Conservation (phyloP, 192 early-diverging fungal species). For the Coemansia reversa region DNA sequence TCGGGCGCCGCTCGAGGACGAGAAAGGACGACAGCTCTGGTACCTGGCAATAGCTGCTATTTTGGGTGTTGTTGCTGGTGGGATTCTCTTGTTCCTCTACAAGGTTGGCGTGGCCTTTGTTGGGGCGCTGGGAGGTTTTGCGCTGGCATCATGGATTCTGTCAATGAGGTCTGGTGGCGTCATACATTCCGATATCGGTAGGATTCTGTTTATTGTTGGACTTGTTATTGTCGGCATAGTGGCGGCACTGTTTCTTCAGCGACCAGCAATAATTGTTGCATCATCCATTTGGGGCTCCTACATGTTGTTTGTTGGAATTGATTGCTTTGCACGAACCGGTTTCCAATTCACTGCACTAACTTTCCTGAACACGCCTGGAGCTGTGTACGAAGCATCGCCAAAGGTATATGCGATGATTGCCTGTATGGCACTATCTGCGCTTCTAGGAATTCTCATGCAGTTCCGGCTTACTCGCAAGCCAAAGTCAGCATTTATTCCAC, state of each 20-base stretch:
- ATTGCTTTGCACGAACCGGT: conserved; percentile 78
- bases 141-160: conserved; percentile 70
- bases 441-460: conserved; percentile 68
- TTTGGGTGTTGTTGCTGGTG: conserved; percentile 67
- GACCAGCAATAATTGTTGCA: conserved; percentile 64
- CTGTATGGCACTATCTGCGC: conserved; percentile 60
- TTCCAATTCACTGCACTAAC: conserved; percentile 60
- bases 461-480: conserved; percentile 56
- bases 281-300: conserved; percentile 80
- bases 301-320: conserved; percentile 75
- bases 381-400: conserved; percentile 53
- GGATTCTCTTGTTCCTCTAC: conserved; percentile 64
- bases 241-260: conserved; percentile 63
- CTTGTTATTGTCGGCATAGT: conserved; percentile 64
- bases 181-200: conserved; percentile 63
- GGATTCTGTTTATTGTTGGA: conserved; percentile 68
- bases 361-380: conserved; percentile 57
- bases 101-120: conserved; percentile 71
- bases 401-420: conserved; percentile 74
- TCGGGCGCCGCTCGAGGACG: conserved; percentile 42
- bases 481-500: conserved; percentile 18
- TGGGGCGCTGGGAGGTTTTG: conserved; percentile 77
- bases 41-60: conserved; percentile 62
- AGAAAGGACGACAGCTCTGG: conserved; percentile 40
- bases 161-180: conserved; percentile 62